Conservation (phyloP, 345 rosid genomes). For the Citrus reticulata region DNA sequence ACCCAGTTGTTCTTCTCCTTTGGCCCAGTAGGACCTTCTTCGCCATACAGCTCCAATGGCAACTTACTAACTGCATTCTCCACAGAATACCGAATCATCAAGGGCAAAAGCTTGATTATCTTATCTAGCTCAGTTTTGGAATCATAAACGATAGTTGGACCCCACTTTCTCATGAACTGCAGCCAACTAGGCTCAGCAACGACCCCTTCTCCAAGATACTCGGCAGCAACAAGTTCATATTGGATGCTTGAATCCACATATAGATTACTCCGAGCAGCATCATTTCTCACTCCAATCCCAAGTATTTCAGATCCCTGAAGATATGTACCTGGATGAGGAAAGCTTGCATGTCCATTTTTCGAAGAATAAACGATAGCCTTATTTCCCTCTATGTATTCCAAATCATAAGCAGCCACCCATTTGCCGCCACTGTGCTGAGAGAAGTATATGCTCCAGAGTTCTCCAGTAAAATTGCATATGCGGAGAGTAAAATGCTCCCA, state of each 20-base stretch:
- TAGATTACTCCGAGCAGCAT: slow-evolving; percentile 44
- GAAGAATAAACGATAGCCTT: slow-evolving; percentile 67
- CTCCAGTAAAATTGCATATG: slow-evolving; percentile 72
- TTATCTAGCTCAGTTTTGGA: slow-evolving; percentile 57
- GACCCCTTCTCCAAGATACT: slow-evolving; percentile 53
- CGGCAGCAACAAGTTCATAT: slow-evolving; percentile 71
- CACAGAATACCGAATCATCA: slow-evolving; percentile 30
- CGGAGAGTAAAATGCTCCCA: slow-evolving; percentile 97
- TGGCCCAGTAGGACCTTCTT: slow-evolving; percentile 91
- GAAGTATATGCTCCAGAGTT: slow-evolving; percentile 71
- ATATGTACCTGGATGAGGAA: slow-evolving; percentile 60
- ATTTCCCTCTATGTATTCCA: slow-evolving; percentile 62
- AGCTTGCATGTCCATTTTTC: slow-evolving; percentile 78
- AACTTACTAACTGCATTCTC: slow-evolving; percentile 38
- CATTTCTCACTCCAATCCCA: slow-evolving; percentile 76
- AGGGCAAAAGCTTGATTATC: slow-evolving; percentile 44
- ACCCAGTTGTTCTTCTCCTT: slow-evolving; percentile 91
- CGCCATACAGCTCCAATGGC: slow-evolving; percentile 65
- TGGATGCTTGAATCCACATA: slow-evolving; percentile 54
- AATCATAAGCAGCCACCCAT: slow-evolving; percentile 68
- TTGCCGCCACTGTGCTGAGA: slow-evolving; percentile 92
- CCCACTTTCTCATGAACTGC: slow-evolving; percentile 89
- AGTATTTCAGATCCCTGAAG: slow-evolving; percentile 63
- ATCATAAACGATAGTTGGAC: slow-evolving; percentile 59
- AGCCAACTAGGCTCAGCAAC: slow-evolving; percentile 68